Base-by-base conservation (phyloP, 306 rosid species). In the Astragalus membranaceus region DNA sequence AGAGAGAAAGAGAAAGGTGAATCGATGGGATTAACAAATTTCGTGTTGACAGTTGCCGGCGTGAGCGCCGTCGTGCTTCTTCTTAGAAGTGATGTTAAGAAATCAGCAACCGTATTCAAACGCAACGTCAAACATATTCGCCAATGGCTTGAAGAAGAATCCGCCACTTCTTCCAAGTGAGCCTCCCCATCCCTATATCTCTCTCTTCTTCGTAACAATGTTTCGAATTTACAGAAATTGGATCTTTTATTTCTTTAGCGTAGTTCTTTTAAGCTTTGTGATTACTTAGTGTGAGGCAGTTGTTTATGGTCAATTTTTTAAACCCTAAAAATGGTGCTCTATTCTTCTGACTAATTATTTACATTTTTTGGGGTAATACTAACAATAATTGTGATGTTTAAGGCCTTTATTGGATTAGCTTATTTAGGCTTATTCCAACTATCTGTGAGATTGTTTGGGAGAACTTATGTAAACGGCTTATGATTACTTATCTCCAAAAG, bases 141-240 rank as follows among this genome's bases (percentile, higher is more conserved):
- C 44, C 10, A 74, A 6, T 81, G 88, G 85, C 88, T 84, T 26
- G 84, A 84, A 72, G 75, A 81, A 84, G 88, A 84, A 81, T 55
- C 83, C 32, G 80, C 85, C 12, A n/a, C 52, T 53, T 43, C 81
- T 16, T 54, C 88, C 75, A 84, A 81, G 85, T 81, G 0, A 62
- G 73, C 16, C 5, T 11, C 14, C 1, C 44, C 2, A 0, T 3
- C 4, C 14, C 14, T 10, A 1, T 30, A 3, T 41, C 39, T 20
- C 1, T 59, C 6, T 57, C n/a, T 39, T 23, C 0, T 51, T 54
- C 2, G 1, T 7, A 20, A 7, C 13, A 6, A 64, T 44, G 3
- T 64, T 46, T 29, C 8, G 5, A 63, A 29, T 46, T 64, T 64
- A 5, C 10, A 15, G 2, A 32, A 15, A 61, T 10, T 61, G 67